These are phyloP conservation scores for Gossypium davidsonii DNA, from an alignment of 441 rosid genomes.

Conservation along the genomic window DNA sequence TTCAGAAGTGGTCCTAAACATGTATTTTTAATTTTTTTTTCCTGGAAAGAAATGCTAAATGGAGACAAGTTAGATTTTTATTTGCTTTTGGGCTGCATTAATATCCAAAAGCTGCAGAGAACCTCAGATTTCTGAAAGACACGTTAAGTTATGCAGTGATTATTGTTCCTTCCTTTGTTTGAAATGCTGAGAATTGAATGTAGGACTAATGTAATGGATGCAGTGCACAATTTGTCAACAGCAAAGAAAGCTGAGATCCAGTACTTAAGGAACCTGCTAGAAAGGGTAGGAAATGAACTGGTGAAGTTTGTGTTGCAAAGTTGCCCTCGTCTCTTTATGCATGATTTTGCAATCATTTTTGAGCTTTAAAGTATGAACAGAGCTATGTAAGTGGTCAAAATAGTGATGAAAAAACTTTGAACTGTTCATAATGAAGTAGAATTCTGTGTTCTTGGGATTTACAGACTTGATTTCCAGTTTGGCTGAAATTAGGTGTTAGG, in stretches of 20 bases:
- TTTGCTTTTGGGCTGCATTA: background rate
- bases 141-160: background rate
- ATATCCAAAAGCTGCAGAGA: background rate
- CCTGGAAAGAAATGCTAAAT: background rate
- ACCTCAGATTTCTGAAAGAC: background rate
- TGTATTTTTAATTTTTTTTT: background rate
- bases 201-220: slow-evolving; percentile 64
- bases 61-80: background rate
- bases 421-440: background rate
- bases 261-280: slow-evolving; percentile 39
- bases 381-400: background rate
- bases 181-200: slow-evolving; percentile 16
- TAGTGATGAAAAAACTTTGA: background rate
- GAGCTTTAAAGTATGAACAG: background rate
- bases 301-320: background rate
- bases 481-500: background rate
- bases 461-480: background rate
- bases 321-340: background rate
- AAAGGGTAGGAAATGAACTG: slow-evolving; percentile 40
- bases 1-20: background rate
- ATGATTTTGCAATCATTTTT: background rate
- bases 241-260: slow-evolving; percentile 54
- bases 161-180: background rate
- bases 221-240: slow-evolving; percentile 36
- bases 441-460: background rate